phyloP scores from a whole-genome alignment of 2,329 filamentous ascomycete genomes.

The Xylariaceae sp. region DNA sequence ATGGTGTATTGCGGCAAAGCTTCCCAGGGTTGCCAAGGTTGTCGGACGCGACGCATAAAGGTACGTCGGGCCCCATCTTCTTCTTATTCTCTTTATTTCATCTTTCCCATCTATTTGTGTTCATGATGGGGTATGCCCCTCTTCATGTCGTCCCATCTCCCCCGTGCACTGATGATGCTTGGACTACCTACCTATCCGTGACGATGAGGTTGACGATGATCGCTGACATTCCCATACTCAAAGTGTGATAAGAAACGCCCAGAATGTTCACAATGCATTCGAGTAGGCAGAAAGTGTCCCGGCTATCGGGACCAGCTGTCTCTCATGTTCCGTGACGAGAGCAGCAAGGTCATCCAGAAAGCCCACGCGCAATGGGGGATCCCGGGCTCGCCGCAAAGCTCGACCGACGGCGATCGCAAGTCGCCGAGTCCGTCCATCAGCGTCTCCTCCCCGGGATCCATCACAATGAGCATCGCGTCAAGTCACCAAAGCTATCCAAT shows the following conservation, averaged over 20 bases:
- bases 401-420: constrained; percentile 22
- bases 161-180: neutral
- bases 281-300: constrained; percentile 55
- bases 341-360: constrained; percentile 55
- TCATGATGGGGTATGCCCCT: neutral
- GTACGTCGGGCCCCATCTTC: constrained; percentile 32
- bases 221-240: constrained; percentile 10
- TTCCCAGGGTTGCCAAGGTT: constrained; percentile 50
- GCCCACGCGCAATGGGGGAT: constrained; percentile 48
- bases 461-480: constrained; percentile 13
- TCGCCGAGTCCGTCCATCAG: constrained; percentile 18
- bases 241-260: constrained; percentile 58
- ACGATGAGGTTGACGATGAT: neutral
- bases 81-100: too few relatives aligned
- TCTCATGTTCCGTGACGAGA: constrained; percentile 63
- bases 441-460: neutral
- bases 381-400: constrained; percentile 25
- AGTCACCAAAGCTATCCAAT: constrained; percentile 3
- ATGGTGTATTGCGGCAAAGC: constrained; percentile 56
- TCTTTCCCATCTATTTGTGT: too few relatives aligned
- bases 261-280: constrained; percentile 58
- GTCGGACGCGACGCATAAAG: constrained; percentile 51
- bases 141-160: neutral
- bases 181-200: neutral
- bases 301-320: constrained; percentile 61